These are phyloP conservation scores for Maudiozyma humilis DNA, from an alignment of 1,139 yeast species.

Conservation along the genomic window DNA sequence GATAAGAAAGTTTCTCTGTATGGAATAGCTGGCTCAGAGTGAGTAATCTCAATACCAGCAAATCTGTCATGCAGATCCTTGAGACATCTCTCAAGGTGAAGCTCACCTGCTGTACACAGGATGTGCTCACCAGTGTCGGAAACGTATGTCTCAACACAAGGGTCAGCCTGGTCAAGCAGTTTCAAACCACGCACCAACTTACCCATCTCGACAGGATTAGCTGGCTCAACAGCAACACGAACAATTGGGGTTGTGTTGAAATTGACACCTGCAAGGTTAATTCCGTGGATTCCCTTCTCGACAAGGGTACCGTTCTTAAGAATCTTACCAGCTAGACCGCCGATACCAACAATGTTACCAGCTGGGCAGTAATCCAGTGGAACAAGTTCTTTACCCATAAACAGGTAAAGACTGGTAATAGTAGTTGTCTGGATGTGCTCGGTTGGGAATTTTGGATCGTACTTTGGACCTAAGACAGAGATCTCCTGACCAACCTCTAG, in stretches of 20 bases:
- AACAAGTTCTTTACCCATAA: conserved; percentile 90
- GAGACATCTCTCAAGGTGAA: conserved; percentile 83
- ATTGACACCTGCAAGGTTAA: conserved; percentile 64
- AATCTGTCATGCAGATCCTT: conserved; percentile 84
- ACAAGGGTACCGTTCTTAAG: conserved; percentile 82
- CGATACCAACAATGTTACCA: conserved; percentile 91
- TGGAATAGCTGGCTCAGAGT: conserved; percentile 91
- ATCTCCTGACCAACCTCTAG: conserved; percentile 66
- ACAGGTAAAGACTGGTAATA: conserved; percentile 62
- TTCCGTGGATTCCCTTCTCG: conserved; percentile 41
- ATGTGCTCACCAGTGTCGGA: conserved; percentile 90
- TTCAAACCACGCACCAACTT: conserved; percentile 71
- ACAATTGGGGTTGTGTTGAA: conserved; percentile 76
- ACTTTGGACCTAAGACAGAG: conserved; percentile 77
- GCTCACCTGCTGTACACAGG: conserved; percentile 90
- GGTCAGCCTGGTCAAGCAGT: conserved; percentile 78
- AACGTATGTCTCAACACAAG: conserved; percentile 78
- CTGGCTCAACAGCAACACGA: conserved; percentile 90
- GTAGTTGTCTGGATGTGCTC: conserved; percentile 47
- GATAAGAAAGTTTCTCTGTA: conserved; percentile 75
- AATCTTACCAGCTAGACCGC: conserved; percentile 76
- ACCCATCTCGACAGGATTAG: conserved; percentile 70
- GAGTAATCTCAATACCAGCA: conserved; percentile 81
- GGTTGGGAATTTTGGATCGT: conserved; percentile 61
- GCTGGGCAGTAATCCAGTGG: conserved; percentile 78